A percentile compares a stretch with the other conserved stretches of the same genome.
These are phyloP conservation scores for Prunus mume DNA, from an alignment of 306 rosid genomes.

Conservation along the genomic window DNA sequence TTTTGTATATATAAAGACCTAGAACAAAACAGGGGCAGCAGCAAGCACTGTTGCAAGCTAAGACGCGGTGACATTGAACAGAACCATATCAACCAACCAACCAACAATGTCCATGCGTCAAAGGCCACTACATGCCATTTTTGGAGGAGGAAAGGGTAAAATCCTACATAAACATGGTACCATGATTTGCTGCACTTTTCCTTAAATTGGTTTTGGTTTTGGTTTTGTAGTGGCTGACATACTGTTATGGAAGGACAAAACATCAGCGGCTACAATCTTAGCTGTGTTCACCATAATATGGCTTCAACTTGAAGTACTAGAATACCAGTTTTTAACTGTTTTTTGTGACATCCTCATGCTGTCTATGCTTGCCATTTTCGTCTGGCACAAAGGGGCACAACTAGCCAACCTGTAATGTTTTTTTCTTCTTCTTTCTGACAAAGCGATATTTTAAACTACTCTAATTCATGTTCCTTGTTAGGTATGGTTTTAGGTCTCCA, in stretches of 20 bases:
- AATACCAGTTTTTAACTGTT: conserved; percentile 51
- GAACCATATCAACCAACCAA: neutral
- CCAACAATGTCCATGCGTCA: conserved; percentile 13
- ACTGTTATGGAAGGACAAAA: conserved; percentile 60
- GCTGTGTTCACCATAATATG: conserved; percentile 45
- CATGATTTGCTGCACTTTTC: neutral
- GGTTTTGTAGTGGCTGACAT: conserved; percentile 58
- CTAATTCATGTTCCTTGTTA: too few species aligned
- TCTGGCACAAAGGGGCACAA: conserved; percentile 51
- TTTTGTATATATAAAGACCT: neutral
- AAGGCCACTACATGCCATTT: conserved; percentile 23
- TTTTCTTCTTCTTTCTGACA: neutral
- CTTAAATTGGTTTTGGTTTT: neutral
- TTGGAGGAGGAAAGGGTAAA: conserved; percentile 59
- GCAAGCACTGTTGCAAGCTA: neutral
- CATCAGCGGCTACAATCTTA: conserved; percentile 35
- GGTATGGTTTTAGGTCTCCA: too few species aligned
- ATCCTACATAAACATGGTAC: neutral
- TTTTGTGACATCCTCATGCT: conserved; percentile 48
- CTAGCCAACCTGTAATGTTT: conserved; percentile 42
- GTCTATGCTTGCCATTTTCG: conserved; percentile 42
- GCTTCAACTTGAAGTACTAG: conserved; percentile 60
- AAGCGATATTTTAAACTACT: neutral
- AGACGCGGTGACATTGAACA: neutral
- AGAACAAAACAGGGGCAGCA: neutral